A percentile compares a stretch with the other conserved stretches of the same genome.
phyloP scores from a whole-genome alignment of 495 filamentous ascomycete species.

The Platismatia glauca region DNA sequence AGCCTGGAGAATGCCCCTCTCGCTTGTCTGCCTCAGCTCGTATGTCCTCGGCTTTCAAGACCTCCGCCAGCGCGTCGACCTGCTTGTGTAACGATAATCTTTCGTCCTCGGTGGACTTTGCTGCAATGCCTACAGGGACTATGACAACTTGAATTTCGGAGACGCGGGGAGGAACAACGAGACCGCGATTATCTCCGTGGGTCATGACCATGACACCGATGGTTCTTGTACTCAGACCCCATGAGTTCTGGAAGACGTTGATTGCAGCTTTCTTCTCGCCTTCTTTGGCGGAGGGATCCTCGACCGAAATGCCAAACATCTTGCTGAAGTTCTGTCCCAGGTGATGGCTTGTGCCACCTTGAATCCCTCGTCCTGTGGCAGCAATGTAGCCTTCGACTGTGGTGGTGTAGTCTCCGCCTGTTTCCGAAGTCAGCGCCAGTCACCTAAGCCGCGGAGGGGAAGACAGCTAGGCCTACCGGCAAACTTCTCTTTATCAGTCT shows the following conservation, averaged over 20 bases:
- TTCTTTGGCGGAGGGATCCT: constrained; percentile 72
- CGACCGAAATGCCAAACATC: constrained; percentile 96
- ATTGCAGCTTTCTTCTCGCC: constrained; percentile 62
- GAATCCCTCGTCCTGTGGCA: constrained; percentile 88
- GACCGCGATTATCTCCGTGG: constrained; percentile 87
- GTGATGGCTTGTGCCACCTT: constrained; percentile 88
- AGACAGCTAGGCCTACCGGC: constrained; percentile 32
- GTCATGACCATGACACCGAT: constrained; percentile 98
- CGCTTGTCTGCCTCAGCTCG: constrained; percentile 68
- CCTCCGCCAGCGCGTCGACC: constrained; percentile 55
- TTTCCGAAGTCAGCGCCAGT: neutral
- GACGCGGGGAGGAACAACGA: constrained; percentile 85
- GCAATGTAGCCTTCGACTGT: constrained; percentile 89
- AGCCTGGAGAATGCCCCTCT: constrained; percentile 83
- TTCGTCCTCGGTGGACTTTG: constrained; percentile 71
- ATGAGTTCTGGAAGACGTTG: constrained; percentile 95
- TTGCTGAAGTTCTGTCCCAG: constrained; percentile 95
- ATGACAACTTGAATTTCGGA: constrained; percentile 77
- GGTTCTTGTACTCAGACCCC: constrained; percentile 90
- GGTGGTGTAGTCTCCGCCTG: constrained; percentile 84
- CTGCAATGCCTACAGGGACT: constrained; percentile 88
- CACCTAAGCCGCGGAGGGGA: neutral
- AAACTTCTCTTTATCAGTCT: constrained; percentile 91
- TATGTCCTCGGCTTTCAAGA: constrained; percentile 56
- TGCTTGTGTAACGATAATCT: constrained; percentile 60